Percentiles rank a stretch among this genome's conserved stretches.
phyloP scores from a whole-genome alignment of 805 yeast species.

The Wickerhamiella sorbophila region DNA sequence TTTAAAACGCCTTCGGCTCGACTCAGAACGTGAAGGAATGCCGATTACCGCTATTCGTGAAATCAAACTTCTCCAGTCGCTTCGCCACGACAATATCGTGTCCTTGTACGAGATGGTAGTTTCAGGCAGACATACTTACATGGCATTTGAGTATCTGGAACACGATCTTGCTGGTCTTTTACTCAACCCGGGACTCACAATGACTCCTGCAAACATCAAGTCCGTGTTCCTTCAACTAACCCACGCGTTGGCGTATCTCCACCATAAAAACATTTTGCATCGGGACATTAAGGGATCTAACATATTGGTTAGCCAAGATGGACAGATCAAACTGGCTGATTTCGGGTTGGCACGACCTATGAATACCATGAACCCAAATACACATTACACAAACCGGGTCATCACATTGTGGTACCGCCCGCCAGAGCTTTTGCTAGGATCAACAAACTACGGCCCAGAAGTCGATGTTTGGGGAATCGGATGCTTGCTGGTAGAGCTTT shows the following conservation, averaged over 20 bases:
- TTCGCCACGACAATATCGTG: constrained; percentile 70
- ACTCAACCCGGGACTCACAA: constrained; percentile 52
- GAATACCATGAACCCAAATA: constrained; percentile 27
- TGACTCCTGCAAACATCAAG: constrained; percentile 59
- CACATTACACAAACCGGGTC: constrained; percentile 87
- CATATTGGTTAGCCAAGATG: constrained; percentile 58
- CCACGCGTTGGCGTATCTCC: constrained; percentile 70
- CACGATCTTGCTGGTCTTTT: constrained; percentile 85
- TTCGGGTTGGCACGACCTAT: constrained; percentile 68
- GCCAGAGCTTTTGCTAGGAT: constrained; percentile 81
- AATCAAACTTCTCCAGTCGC: constrained; percentile 67
- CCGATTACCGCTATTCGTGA: constrained; percentile 94
- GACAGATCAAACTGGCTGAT: constrained; percentile 80
- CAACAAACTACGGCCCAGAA: constrained; percentile 78
- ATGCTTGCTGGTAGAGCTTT: constrained; percentile 72
- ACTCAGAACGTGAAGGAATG: constrained; percentile 83
- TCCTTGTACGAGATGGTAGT: constrained; percentile 83
- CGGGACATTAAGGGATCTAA: constrained; percentile 94
- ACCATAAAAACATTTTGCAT: constrained; percentile 46
- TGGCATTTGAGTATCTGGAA: constrained; percentile 88
- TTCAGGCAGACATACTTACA: constrained; percentile 53
- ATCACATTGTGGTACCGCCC: constrained; percentile 97
- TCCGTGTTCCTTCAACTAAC: constrained; percentile 65
- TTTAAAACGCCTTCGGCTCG: constrained; percentile 68
- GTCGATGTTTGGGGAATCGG: constrained; percentile 98